phyloP scores from a whole-genome alignment of 2,329 filamentous ascomycete species.

The Phialophora macrospora region DNA sequence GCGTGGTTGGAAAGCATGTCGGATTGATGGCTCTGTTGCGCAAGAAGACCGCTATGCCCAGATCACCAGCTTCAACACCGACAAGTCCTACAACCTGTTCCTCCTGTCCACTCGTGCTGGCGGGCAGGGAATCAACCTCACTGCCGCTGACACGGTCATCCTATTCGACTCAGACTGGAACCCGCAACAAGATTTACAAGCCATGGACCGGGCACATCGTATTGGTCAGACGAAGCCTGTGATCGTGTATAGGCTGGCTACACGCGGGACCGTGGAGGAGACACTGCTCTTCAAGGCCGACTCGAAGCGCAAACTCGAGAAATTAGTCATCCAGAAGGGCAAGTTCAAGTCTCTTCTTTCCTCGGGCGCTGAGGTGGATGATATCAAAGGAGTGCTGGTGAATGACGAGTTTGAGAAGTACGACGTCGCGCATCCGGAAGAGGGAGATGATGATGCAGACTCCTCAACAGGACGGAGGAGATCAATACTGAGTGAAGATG shows the following conservation, averaged over 20 bases:
- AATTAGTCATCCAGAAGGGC: slow-evolving; percentile 93
- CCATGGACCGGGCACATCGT: slow-evolving; percentile 91
- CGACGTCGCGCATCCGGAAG: slow-evolving; percentile 52
- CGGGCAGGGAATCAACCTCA: slow-evolving; percentile 93
- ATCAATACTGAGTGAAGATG: slow-evolving; percentile 71
- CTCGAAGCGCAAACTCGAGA: slow-evolving; percentile 88
- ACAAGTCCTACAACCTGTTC: slow-evolving; percentile 73
- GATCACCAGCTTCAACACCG: slow-evolving; percentile 73
- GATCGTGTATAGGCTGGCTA: slow-evolving; percentile 90
- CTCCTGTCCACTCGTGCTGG: slow-evolving; percentile 88
- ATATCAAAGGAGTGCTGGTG: slow-evolving; percentile 37
- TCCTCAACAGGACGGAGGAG: slow-evolving; percentile 41
- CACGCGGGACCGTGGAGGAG: slow-evolving; percentile 90
- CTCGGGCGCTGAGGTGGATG: slow-evolving; percentile 33
- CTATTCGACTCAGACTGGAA: slow-evolving; percentile 94
- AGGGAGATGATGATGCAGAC: slow-evolving; percentile 36
- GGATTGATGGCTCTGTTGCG: slow-evolving; percentile 86
- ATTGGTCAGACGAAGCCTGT: slow-evolving; percentile 94
- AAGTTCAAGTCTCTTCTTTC: slow-evolving; percentile 72
- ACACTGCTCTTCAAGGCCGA: slow-evolving; percentile 84
- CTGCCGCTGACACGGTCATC: slow-evolving; percentile 88
- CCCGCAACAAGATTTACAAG: slow-evolving; percentile 94
- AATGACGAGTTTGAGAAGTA: slow-evolving; percentile 67
- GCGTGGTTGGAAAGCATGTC: slow-evolving; percentile 78
- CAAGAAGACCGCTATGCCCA: slow-evolving; percentile 73